A percentile compares a stretch with the other conserved stretches of the same genome.
These are phyloP conservation scores for Microascus cirrosus DNA, from an alignment of 2,329 filamentous ascomycete genomes.

Conservation along the genomic window DNA sequence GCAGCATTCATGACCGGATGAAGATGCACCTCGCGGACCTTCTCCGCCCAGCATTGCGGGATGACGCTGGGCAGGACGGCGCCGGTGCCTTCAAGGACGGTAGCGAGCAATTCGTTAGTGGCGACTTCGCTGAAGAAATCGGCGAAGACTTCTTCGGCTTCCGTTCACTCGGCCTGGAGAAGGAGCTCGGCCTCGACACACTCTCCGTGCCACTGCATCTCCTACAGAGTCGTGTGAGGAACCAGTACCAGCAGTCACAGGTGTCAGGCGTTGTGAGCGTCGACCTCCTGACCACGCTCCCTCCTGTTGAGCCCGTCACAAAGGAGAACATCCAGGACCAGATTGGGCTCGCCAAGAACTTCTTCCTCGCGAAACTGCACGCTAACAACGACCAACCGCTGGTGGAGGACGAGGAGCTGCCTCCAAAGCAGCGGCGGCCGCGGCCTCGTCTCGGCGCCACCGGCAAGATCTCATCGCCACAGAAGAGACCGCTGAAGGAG, in stretches of 20 bases:
- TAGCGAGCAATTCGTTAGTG: slow-evolving; percentile 91
- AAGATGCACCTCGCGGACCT: slow-evolving; percentile 88
- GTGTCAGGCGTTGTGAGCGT: slow-evolving; percentile 46
- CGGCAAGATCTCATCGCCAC: slow-evolving; percentile 76
- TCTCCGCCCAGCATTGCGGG: slow-evolving; percentile 71
- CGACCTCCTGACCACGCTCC: slow-evolving; percentile 55
- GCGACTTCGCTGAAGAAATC: slow-evolving; percentile 95
- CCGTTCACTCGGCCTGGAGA: slow-evolving; percentile 84
- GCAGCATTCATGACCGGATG: slow-evolving; percentile 86
- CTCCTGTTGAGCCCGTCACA: slow-evolving; percentile 66
- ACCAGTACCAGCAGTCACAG: slow-evolving; percentile 65
- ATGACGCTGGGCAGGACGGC: slow-evolving; percentile 68
- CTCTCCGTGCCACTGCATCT: slow-evolving; percentile 90
- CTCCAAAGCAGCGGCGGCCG: slow-evolving; percentile 76
- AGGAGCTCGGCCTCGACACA: slow-evolving; percentile 77
- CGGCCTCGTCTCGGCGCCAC: slow-evolving; percentile 56
- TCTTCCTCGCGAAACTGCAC: slow-evolving; percentile 82
- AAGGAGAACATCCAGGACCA: slow-evolving; percentile 66
- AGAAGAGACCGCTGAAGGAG: slow-evolving; percentile 73
- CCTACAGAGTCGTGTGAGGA: slow-evolving; percentile 82
- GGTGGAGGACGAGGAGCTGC: slow-evolving; percentile 89
- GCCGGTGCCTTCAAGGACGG: slow-evolving; percentile 90
- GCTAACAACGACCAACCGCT: slow-evolving; percentile 71
- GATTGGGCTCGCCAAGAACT: slow-evolving; percentile 81
- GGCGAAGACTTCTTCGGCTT: slow-evolving; percentile 99